phyloP scores from a whole-genome alignment of 1,284 basidiomycete species.

The Jaminaea rosea region DNA sequence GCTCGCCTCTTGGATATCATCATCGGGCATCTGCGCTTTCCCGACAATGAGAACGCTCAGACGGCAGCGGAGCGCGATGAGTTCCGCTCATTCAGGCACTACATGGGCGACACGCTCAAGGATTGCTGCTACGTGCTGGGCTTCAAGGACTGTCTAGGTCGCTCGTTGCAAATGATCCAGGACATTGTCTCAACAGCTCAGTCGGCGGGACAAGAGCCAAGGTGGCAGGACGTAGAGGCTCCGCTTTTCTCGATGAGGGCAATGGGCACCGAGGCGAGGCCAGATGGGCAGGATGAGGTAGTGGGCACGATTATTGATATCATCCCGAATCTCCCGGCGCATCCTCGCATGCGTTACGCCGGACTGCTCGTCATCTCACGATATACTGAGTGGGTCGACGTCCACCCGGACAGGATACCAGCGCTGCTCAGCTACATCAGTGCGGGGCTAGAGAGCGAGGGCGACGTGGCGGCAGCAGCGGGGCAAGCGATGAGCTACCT shows the following conservation, averaged over 20 bases:
- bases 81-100: conserved; percentile 89
- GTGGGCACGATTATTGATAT: conserved; percentile 93
- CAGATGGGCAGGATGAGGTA: conserved; percentile 64
- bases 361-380: conserved; percentile 88
- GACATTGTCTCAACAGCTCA: conserved; percentile 54
- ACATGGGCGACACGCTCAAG: conserved; percentile 98
- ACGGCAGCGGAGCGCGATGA: conserved; percentile 80
- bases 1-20: conserved; percentile 74
- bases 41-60: conserved; percentile 59
- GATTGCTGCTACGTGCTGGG: conserved; percentile 95
- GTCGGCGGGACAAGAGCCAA: conserved; percentile 19
- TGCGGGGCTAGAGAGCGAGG: conserved; percentile 64
- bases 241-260: conserved; percentile 95
- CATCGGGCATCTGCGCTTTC: conserved; percentile 86
- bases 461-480: conserved; percentile 74
- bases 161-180: conserved; percentile 72
- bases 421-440: conserved; percentile 85
- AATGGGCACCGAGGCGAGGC: conserved; percentile 90
- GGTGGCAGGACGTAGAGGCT: conserved; percentile 95
- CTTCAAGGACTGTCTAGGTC: conserved; percentile 70
- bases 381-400: conserved; percentile 93
- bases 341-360: conserved; percentile 88
- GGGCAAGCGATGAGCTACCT: conserved; percentile 93
- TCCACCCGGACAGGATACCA: conserved; percentile 77
- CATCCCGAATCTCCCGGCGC: conserved; percentile 77